These are phyloP conservation scores for Exophiala sp. DNA, from an alignment of 2,329 filamentous ascomycete species.

Conservation along the genomic window DNA sequence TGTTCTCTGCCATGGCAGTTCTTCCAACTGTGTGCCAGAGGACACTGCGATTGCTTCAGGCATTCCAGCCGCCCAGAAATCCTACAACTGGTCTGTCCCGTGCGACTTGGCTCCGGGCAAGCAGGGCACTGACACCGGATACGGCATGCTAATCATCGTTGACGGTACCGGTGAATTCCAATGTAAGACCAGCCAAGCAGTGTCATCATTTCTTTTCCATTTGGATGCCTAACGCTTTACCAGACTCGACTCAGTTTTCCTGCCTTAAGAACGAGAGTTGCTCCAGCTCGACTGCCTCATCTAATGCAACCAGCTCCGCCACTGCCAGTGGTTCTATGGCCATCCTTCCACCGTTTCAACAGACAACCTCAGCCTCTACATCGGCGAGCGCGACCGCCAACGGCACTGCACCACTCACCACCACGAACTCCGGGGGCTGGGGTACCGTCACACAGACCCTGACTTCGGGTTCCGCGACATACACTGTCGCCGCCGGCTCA, in stretches of 20 bases:
- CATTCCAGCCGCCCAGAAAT: constrained; percentile 22
- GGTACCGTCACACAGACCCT: constrained; percentile 5
- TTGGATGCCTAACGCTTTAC: background rate
- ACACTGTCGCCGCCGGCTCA: constrained; percentile 1
- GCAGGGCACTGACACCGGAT: constrained; percentile 23
- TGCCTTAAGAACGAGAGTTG: constrained; percentile 16
- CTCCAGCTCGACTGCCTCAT: constrained; percentile 2
- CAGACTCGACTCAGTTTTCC: constrained; percentile 30
- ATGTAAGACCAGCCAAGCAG: constrained; percentile 14
- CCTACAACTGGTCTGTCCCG: constrained; percentile 26
- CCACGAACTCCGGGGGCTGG: background rate
- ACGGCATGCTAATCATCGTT: constrained; percentile 30
- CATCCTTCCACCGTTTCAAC: constrained; percentile 11
- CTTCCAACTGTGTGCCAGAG: constrained; percentile 25
- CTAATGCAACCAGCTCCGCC: constrained; percentile 2
- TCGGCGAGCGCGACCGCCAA: background rate
- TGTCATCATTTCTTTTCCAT: background rate
- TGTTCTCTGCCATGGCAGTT: constrained; percentile 27
- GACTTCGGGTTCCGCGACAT: background rate
- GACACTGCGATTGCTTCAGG: constrained; percentile 23
- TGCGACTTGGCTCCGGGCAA: constrained; percentile 23
- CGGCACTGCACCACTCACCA: background rate
- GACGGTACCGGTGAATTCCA: constrained; percentile 29
- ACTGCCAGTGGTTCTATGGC: constrained; percentile 10
- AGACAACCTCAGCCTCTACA: constrained; percentile 6